phyloP scores from a whole-genome alignment of 352 stramenopile species.

The Phytophthora quininea region DNA sequence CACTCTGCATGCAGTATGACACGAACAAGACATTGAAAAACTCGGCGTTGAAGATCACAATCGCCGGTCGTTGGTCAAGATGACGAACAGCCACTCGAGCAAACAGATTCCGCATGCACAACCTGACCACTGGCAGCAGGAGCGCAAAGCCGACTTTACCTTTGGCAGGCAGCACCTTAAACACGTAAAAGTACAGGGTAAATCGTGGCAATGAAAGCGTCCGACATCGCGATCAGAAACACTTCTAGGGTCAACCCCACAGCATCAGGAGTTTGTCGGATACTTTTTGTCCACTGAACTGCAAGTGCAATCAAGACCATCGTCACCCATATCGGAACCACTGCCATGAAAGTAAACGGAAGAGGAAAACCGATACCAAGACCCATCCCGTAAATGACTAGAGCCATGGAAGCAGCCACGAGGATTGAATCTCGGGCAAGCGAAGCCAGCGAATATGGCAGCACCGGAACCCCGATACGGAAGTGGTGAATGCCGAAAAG shows the following conservation, averaged over 20 bases:
- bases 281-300: conserved; percentile 8
- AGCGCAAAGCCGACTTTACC: conserved; percentile 16
- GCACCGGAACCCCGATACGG: conserved; percentile 9
- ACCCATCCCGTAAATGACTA: conserved; percentile 1
- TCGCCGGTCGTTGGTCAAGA: conserved; percentile 28
- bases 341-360: conserved; percentile 22
- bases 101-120: conserved; percentile 31
- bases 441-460: conserved; percentile 11
- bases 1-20: conserved; percentile 36
- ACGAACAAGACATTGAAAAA: conserved; percentile 34
- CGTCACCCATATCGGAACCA: conserved; percentile 12
- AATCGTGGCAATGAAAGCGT: conserved; percentile 19
- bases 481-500: conserved; percentile 19
- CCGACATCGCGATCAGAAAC: conserved; percentile 27
- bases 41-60: conserved; percentile 32
- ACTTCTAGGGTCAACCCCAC: conserved; percentile 18
- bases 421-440: conserved; percentile 6
- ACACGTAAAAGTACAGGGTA: conserved; percentile 38
- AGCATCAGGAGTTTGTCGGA: conserved; percentile 14
- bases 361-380: conserved; percentile 17
- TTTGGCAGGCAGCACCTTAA: conserved; percentile 20
- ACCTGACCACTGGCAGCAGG: conserved; percentile 34
- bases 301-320: conserved; percentile 6
- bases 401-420: conserved; percentile 2
- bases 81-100: conserved; percentile 20